A percentile compares a stretch with the other conserved stretches of the same genome.
Evolutionary conservation across 106 monocot genomes (phyloP).

Genomic region (Triglochin maritima): DNA sequence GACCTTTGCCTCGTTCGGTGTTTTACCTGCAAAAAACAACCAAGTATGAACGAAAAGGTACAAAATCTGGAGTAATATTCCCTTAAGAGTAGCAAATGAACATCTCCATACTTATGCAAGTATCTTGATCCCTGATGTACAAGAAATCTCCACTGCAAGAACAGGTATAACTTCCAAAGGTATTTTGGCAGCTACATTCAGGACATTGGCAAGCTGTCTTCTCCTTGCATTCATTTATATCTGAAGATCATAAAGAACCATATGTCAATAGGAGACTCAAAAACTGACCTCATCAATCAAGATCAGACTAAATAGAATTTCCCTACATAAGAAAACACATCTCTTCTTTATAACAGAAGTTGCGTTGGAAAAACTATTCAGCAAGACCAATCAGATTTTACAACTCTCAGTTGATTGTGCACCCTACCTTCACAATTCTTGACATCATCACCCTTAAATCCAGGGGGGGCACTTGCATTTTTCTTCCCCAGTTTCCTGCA

Average conservation of each 20-base stretch:
- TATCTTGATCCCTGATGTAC: slow-evolving; percentile 21
- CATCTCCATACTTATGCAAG: slow-evolving; percentile 11
- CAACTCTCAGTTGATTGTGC: neutral
- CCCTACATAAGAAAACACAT: no score
- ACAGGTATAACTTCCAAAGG: slow-evolving; percentile 24
- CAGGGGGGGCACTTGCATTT: slow-evolving; percentile 69
- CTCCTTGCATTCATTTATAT: slow-evolving; percentile 34
- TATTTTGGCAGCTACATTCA: slow-evolving; percentile 21
- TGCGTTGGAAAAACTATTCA: no score
- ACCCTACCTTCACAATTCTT: slow-evolving; percentile 63
- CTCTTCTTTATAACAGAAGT: no score
- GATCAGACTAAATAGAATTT: no score
- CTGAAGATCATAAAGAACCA: slow-evolving; percentile 1
- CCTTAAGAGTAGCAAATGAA: neutral
- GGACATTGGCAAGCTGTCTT: slow-evolving; percentile 27
- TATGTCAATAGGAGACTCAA: no score
- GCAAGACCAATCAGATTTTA: neutral
- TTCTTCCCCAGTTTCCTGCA: slow-evolving; percentile 46
- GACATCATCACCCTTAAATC: slow-evolving; percentile 58
- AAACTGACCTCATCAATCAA: no score
- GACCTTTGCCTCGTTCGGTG: slow-evolving; percentile 29
- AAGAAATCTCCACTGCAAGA: slow-evolving; percentile 22
- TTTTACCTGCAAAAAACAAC: slow-evolving; percentile 49
- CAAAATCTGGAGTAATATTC: neutral
- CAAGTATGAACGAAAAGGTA: neutral